Base-by-base conservation (phyloP, 164 flowering plant species). In the Magnolia sinica region DNA sequence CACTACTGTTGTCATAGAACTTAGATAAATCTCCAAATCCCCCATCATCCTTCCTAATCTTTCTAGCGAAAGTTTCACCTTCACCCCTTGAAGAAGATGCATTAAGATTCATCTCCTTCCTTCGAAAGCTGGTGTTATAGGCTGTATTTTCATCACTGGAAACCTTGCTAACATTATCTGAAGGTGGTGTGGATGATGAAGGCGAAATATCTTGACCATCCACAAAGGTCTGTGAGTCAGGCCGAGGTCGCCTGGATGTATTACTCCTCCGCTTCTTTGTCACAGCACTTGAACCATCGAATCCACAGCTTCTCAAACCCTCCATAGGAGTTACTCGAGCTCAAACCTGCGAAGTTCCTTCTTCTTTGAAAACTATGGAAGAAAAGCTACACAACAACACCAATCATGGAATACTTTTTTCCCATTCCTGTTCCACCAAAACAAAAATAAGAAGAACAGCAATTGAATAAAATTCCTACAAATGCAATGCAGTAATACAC, bases 181-280 rank as follows among this genome's bases (percentile, higher is more conserved):
- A 88, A 75, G 85, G 83, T 13, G 88, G 88, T 19, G 88, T 83
- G 9, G 88, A 80, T 8, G 87, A 85, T 70, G 82, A 77, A 10
- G 89, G 65, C 18, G 88, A 87, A 64, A 87, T 65, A 61, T 89
- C 87, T 45, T 68, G 82, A 66, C 73, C 71, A 22, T 84, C 89
- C 29, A 80, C 29, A 13, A 78, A 18, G 61, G 83, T 19, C 19
- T 85, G 87, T 59, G 89, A 77, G 68, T 91, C 92, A 70, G 90
- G 84, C 50, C 86, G 86, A 80, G 94, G 94, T 31, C 92, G 83
- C 23, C 93, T 87, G 19, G 81, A 84, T 13, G 86, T 78, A 75
- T 80, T 91, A 74, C 87, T 93, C 79, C 98, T 88, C 83, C 79
- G 90, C 81, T 75, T 92, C 79, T 88, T 87, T 23, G 82, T 83